Evolutionary conservation across 2,329 filamentous ascomycete genomes (phyloP), one percentile per base, ranked within the genome.

Genomic region (Claviceps africana): DNA sequence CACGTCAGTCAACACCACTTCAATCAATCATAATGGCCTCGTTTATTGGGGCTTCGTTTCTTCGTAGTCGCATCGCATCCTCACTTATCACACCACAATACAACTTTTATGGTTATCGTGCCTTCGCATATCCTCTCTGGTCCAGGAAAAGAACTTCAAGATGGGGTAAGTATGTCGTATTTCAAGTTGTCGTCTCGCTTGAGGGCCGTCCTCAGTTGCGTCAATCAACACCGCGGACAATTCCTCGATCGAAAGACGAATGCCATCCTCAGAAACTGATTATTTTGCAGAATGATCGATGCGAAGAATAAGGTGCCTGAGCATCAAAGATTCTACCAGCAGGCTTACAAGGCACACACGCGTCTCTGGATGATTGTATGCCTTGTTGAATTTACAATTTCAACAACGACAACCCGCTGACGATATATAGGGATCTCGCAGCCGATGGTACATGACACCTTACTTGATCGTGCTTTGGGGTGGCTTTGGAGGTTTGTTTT

Each of bases 301-400:
- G 82, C 83, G 69, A 77, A 79, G 67, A 91, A 91, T 79, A 79
- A 77, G 64, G 86, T 90, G 63, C 84, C 85, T 53, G 63, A 85
- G 66, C 77, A 85, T 73, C 86, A 91, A 77, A 76, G 79, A 64
- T 71, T 79, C 61, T 88, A 87, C 75, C 86, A 89, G 74, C 73
- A 77, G 59, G 82, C 86, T 61, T 85, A 85, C 70, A 80, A 78
- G 63, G 70, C 73, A 57, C 79, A 83, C 68, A 73, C 81, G 60
- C 81, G 86, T 63, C 70, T 87, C 67, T 90, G 86, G 86, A 74
- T 79, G 70, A 88, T 89, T 71, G 86, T 90, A 77, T 67, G 83
- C 53, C 31, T 50, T 53, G 53, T 56, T 55, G 35, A 45, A n/a
- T 35, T 46, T 19, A 46, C 45, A 25, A 47, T 22, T n/a, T 44